Conservation (phyloP, 129 eudicot genomes). For the Lonicera japonica region DNA sequence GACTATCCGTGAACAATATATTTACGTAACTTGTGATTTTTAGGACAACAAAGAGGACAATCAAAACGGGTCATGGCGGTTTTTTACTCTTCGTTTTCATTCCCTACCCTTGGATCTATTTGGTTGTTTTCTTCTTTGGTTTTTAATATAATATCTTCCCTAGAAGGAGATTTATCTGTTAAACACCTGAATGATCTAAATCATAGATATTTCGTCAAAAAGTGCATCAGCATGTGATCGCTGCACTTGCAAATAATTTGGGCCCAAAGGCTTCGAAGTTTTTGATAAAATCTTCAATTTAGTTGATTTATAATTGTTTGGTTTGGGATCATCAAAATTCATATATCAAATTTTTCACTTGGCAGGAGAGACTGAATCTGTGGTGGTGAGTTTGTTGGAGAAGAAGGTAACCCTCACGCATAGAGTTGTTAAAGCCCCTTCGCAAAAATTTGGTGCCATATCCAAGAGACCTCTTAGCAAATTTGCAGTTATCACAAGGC, state of each 20-base stretch:
- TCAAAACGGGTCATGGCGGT: no score
- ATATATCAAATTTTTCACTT: background rate
- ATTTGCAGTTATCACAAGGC: constrained; percentile 21
- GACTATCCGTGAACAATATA: no score
- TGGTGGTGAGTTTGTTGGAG: constrained; percentile 60
- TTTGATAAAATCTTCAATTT: background rate
- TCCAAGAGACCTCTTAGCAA: constrained; percentile 18
- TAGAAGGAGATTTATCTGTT: no score
- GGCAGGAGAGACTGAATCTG: constrained; percentile 59
- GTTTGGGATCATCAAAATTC: background rate
- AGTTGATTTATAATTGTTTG: background rate
- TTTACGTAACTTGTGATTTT: no score
- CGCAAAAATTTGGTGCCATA: constrained; percentile 2
- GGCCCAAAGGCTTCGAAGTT: background rate
- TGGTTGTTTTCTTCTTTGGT: no score
- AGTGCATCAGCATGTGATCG: no score
- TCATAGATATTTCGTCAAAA: no score
- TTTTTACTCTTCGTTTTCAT: no score
- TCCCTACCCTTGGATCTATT: no score
- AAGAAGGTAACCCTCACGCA: constrained; percentile 50
- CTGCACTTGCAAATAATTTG: background rate
- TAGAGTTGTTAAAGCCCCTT: constrained; percentile 11
- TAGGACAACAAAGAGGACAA: no score
- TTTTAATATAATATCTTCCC: no score
- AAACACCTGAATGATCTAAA: no score